Conservation (phyloP, 202 grass and related monocot species). For the Cymbopogon flexuosus region DNA sequence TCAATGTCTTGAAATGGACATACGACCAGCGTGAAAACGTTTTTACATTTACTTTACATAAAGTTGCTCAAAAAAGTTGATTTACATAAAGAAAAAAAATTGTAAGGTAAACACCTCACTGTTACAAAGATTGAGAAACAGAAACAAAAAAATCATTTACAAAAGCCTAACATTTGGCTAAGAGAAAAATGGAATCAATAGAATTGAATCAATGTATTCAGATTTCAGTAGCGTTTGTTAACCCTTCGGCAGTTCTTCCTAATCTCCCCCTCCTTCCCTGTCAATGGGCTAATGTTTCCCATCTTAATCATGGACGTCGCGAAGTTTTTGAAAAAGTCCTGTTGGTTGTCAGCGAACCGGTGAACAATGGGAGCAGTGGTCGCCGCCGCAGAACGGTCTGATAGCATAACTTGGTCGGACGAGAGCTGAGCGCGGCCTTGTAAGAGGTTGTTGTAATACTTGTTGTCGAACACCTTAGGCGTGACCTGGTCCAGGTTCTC, state of each 20-base stretch:
- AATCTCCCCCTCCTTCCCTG: conserved; percentile 11
- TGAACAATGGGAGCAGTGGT: conserved; percentile 15
- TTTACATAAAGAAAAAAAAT: too few species aligned
- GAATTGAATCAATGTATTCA: background rate
- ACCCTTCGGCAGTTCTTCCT: conserved; percentile 17
- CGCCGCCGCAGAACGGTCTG: fast-evolving
- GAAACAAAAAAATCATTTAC: background rate
- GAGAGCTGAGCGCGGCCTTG: background rate
- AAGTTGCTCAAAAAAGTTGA: too few species aligned
- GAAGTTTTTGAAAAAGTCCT: conserved; percentile 7
- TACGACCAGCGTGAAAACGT: background rate
- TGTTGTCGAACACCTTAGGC: conserved; percentile 13
- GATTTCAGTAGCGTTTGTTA: background rate
- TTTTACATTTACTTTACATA: background rate
- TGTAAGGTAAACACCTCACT: background rate
- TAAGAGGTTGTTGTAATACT: conserved; percentile 5
- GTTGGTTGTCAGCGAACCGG: conserved; percentile 2
- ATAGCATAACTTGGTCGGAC: conserved; percentile 19
- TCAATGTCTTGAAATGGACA: too few species aligned
- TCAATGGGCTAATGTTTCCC: conserved; percentile 17
- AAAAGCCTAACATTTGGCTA: background rate
- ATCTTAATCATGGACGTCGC: conserved; percentile 30
- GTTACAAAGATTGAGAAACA: background rate
- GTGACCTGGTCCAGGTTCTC: conserved; percentile 27
- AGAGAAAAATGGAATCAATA: background rate